These are phyloP conservation scores for Pythium dissotocum DNA, from an alignment of 352 stramenopile genomes.

Conservation along the genomic window DNA sequence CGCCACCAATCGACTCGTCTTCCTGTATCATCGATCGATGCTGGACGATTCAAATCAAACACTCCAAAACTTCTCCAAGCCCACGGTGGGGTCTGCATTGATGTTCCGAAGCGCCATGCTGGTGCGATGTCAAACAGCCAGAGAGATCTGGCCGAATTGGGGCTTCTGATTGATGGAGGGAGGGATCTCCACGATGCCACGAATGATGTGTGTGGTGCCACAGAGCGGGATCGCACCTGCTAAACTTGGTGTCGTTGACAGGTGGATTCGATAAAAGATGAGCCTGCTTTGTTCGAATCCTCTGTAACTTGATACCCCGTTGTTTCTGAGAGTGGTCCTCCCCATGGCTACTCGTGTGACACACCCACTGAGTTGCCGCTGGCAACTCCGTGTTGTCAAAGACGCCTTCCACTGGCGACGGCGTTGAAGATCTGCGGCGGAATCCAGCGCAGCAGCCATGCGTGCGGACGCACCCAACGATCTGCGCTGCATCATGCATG, in stretches of 20 bases:
- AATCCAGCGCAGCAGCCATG: background rate
- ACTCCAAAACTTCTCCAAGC: no score
- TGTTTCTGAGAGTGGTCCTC: conserved; percentile 4
- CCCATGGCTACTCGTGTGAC: conserved; percentile 22
- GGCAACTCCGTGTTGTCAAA: conserved; percentile 4
- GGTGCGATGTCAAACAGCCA: background rate
- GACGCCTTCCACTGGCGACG: background rate
- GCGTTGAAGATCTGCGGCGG: background rate
- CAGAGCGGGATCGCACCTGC: conserved; percentile 9
- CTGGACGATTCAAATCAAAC: no score
- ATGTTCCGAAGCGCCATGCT: background rate
- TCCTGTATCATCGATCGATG: no score
- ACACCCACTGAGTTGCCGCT: conserved; percentile 10
- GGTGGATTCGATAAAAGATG: background rate
- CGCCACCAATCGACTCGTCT: no score
- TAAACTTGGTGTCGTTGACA: conserved; percentile 20
- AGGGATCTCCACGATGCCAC: background rate
- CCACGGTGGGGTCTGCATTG: background rate
- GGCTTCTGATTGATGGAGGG: background rate
- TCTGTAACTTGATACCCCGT: conserved; percentile 18
- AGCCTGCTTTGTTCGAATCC: background rate
- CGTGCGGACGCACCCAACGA: background rate
- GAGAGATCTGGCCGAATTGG: background rate
- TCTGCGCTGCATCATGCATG: background rate
- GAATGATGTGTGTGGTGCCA: background rate